phyloP scores from a whole-genome alignment of 768 basidiomycete genomes.

The Termitomyces sp. region DNA sequence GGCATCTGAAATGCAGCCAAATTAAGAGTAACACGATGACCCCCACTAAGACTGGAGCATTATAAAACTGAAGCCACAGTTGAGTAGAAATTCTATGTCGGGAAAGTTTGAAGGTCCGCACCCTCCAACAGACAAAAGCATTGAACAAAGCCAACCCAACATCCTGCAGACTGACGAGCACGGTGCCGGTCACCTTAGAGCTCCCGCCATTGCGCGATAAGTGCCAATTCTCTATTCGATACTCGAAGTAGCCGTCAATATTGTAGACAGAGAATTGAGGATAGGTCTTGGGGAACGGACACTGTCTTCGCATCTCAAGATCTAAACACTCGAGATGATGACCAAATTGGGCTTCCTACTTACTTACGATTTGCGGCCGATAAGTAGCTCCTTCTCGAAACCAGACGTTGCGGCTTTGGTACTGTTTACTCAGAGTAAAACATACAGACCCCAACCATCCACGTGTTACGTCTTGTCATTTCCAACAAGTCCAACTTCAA shows the following conservation, averaged over 20 bases:
- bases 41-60: background rate
- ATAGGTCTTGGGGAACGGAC: constrained; percentile 13
- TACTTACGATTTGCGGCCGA: too few species aligned
- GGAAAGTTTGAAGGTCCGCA: background rate
- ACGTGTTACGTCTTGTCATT: too few species aligned
- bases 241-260: constrained; percentile 51
- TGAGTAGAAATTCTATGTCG: background rate
- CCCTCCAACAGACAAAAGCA: constrained; percentile 21
- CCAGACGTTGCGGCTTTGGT: too few species aligned
- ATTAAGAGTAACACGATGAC: constrained; percentile 17
- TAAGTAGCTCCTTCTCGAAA: too few species aligned
- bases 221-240: constrained; percentile 54
- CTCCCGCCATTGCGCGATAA: constrained; percentile 39
- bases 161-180: constrained; percentile 17
- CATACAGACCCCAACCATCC: too few species aligned
- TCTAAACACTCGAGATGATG: too few species aligned
- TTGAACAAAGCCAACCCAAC: constrained; percentile 28
- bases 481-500: too few species aligned
- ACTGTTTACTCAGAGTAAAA: too few species aligned
- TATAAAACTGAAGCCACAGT: background rate
- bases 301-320: background rate
- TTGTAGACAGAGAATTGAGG: constrained; percentile 53
- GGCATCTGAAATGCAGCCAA: constrained; percentile 4
- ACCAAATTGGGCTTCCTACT: too few species aligned
- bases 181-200: constrained; percentile 24